Evolutionary conservation across 2,329 filamentous ascomycete genomes (phyloP).

Genomic region (Fusarium goolgardi): DNA sequence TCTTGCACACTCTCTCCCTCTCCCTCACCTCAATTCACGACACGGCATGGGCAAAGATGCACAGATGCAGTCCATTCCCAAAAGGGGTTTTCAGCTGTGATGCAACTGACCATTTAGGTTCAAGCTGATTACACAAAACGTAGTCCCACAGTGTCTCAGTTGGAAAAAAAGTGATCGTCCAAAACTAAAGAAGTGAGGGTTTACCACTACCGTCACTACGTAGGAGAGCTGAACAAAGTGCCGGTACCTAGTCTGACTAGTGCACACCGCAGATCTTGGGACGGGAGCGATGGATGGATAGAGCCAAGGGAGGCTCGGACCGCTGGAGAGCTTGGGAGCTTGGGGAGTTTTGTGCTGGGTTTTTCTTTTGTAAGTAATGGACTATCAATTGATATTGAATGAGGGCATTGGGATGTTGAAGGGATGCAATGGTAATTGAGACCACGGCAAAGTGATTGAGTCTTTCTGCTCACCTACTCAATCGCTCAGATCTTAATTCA

Average conservation of each 20-base stretch:
- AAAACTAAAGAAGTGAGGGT: not conserved
- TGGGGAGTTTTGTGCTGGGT: not conserved
- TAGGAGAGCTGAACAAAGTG: slow-evolving; percentile 10
- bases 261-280: not conserved
- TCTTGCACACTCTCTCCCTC: not conserved
- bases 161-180: slow-evolving; percentile 1
- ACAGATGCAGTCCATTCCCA: slow-evolving; percentile 22
- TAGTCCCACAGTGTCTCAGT: slow-evolving; percentile 24
- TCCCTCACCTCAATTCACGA: slow-evolving; percentile 4
- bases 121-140: slow-evolving; percentile 6
- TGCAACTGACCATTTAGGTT: slow-evolving; percentile 8
- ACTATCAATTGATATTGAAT: not conserved
- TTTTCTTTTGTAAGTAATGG: not conserved
- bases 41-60: not conserved
- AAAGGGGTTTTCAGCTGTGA: slow-evolving; percentile 37
- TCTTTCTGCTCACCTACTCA: not conserved
- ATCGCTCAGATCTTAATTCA: slow-evolving; percentile 1
- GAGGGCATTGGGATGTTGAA: not conserved
- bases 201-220: not conserved
- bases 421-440: not conserved
- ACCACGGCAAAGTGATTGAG: not conserved
- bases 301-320: slow-evolving; percentile 11
- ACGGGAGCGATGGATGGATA: slow-evolving; percentile 1
- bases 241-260: slow-evolving; percentile 9
- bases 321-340: slow-evolving; percentile 3